A percentile compares a stretch with the other conserved stretches of the same genome.
Evolutionary conservation across 2,329 filamentous ascomycete species (phyloP).

Genomic region (Paraphoma chrysanthemicola): DNA sequence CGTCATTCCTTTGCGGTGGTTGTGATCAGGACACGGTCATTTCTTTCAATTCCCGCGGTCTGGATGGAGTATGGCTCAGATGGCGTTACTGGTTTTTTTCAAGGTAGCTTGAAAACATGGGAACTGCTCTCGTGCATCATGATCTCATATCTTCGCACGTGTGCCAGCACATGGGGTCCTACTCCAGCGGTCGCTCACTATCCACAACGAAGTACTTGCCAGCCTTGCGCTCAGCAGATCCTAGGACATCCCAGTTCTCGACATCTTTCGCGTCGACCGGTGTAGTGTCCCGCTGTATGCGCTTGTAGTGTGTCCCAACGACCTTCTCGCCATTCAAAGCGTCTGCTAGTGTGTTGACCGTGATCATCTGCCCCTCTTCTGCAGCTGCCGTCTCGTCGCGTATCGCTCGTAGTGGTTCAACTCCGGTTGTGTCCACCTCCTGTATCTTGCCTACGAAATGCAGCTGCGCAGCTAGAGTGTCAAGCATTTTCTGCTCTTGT

Average conservation of each 20-base stretch:
- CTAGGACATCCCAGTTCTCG: conserved; percentile 75
- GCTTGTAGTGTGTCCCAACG: conserved; percentile 60
- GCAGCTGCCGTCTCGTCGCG: conserved; percentile 76
- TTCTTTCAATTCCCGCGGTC: not conserved
- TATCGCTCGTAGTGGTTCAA: conserved; percentile 78
- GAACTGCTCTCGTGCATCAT: no score
- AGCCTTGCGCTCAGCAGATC: conserved; percentile 68
- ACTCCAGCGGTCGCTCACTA: conserved; percentile 56
- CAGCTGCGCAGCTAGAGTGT: conserved; percentile 80
- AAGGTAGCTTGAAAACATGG: not conserved
- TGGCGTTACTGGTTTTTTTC: not conserved
- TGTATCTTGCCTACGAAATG: conserved; percentile 91
- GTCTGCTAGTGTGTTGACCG: conserved; percentile 62
- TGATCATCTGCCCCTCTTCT: conserved; percentile 64
- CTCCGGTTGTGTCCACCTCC: conserved; percentile 72
- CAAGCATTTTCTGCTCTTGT: conserved; percentile 74
- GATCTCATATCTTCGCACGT: not conserved
- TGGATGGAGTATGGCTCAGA: not conserved
- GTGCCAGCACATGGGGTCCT: not conserved
- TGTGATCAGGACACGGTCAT: not conserved
- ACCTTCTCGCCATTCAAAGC: conserved; percentile 67
- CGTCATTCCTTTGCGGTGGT: not conserved
- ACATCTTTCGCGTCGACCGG: conserved; percentile 50
- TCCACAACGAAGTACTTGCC: conserved; percentile 82
- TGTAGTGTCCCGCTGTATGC: conserved; percentile 58